These are phyloP conservation scores for Corrigiola litoralis DNA, from an alignment of 179 eudicot species.

Conservation along the genomic window DNA sequence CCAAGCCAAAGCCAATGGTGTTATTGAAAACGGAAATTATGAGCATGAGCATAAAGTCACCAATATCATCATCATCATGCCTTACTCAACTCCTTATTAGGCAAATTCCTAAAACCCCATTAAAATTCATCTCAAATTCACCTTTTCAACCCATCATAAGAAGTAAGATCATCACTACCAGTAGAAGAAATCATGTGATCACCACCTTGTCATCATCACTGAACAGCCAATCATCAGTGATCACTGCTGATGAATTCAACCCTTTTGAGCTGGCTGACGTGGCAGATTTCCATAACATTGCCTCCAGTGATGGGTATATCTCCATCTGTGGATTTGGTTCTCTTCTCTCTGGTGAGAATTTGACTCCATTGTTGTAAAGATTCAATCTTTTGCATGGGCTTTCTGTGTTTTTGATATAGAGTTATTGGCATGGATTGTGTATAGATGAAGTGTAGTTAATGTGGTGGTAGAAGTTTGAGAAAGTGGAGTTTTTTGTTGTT, in stretches of 20 bases:
- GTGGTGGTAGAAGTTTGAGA: too few relatives aligned
- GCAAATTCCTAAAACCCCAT: constrained; percentile 5
- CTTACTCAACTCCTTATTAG: too few relatives aligned
- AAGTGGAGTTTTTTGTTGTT: not conserved
- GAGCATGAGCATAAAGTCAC: too few relatives aligned
- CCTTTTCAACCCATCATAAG: not conserved
- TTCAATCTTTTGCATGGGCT: not conserved
- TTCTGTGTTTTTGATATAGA: not conserved
- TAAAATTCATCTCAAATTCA: not conserved
- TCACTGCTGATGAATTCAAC: constrained; percentile 19
- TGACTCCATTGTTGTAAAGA: not conserved
- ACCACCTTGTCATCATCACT: constrained; percentile 1
- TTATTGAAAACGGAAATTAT: too few relatives aligned
- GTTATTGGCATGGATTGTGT: not conserved
- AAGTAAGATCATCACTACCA: not conserved
- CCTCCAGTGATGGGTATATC: constrained; percentile 51
- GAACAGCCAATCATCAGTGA: not conserved
- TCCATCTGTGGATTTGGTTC: constrained; percentile 94
- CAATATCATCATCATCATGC: too few relatives aligned
- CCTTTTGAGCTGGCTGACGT: constrained; percentile 52
- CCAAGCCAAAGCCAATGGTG: too few relatives aligned
- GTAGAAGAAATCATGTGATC: not conserved
- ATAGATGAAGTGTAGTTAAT: not conserved
- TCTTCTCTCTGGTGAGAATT: constrained; percentile 72
- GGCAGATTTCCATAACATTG: constrained; percentile 53